A percentile compares a stretch with the other conserved stretches of the same genome.
Evolutionary conservation across 2,329 filamentous ascomycete species (phyloP).

Genomic region (Trichoderma pleuroti): DNA sequence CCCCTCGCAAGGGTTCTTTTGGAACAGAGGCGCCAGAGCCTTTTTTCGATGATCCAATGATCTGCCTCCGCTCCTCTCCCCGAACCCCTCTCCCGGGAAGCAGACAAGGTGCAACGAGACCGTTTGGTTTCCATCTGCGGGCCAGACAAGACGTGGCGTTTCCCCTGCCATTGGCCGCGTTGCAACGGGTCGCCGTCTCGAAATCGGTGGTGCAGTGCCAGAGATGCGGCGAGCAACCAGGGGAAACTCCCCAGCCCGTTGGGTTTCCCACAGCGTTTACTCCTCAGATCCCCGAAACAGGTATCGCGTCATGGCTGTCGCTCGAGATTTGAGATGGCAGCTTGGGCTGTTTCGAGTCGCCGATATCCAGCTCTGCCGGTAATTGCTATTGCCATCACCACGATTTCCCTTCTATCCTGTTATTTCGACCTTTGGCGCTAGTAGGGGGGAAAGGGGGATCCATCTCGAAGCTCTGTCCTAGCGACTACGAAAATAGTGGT

Average conservation of each 20-base stretch:
- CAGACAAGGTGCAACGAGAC: constrained; percentile 9
- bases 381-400: too few relatives aligned
- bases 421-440: not conserved
- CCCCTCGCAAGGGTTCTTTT: constrained; percentile 12
- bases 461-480: not conserved
- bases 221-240: constrained; percentile 19
- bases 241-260: not conserved
- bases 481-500: not conserved
- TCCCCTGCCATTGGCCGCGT: constrained; percentile 16
- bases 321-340: not conserved
- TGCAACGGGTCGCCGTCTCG: constrained; percentile 9
- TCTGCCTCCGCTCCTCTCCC: constrained; percentile 6
- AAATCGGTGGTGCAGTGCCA: constrained; percentile 17
- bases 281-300: constrained; percentile 8
- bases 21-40: not conserved
- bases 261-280: not conserved
- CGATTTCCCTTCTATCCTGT: not conserved
- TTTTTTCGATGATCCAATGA: constrained; percentile 6
- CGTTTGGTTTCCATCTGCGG: constrained; percentile 16
- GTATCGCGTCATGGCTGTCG: constrained; percentile 18
- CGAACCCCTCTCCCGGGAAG: constrained; percentile 18
- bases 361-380: constrained; percentile 1
- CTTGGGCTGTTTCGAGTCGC: not conserved
- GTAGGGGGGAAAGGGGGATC: not conserved
- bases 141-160: constrained; percentile 8